Percentiles rank a stretch among this genome's conserved stretches.
Conservation (phyloP, 768 basidiomycete genomes). For the Boletus pseudopeckii region DNA sequence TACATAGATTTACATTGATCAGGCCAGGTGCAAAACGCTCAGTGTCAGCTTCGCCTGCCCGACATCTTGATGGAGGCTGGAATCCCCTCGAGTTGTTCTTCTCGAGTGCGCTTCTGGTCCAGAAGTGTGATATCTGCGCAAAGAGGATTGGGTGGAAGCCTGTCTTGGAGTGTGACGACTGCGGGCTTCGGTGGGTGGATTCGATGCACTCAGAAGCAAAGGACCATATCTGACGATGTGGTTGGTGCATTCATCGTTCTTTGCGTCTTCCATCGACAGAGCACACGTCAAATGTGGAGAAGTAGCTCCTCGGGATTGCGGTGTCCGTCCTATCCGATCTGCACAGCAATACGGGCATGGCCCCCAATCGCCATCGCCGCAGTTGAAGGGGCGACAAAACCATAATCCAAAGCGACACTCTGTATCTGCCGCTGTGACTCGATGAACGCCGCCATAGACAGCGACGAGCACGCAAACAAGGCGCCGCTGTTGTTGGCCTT, state of each 20-base stretch:
- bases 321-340: slow-evolving; percentile 42
- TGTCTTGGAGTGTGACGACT: slow-evolving; percentile 85
- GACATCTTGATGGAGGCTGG: slow-evolving; percentile 47
- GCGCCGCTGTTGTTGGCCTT: not conserved
- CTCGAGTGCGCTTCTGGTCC: slow-evolving; percentile 63
- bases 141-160: slow-evolving; percentile 88
- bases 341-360: slow-evolving; percentile 27
- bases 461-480: slow-evolving; percentile 16
- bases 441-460: slow-evolving; percentile 20
- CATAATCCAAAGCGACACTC: slow-evolving; percentile 28
- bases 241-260: not conserved
- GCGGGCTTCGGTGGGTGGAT: slow-evolving; percentile 59
- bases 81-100: slow-evolving; percentile 79
- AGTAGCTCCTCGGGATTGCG: slow-evolving; percentile 75
- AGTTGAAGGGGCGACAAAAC: slow-evolving; percentile 26
- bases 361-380: slow-evolving; percentile 21
- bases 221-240: slow-evolving; percentile 17
- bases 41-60: slow-evolving; percentile 29
- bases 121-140: slow-evolving; percentile 78
- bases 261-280: slow-evolving; percentile 36
- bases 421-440: slow-evolving; percentile 20
- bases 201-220: slow-evolving; percentile 9
- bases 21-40: slow-evolving; percentile 69
- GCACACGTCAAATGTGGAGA: slow-evolving; percentile 89
- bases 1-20: slow-evolving; percentile 85